Evolutionary conservation across 2,329 filamentous ascomycete species (phyloP).

Genomic region (Alternaria sp.): DNA sequence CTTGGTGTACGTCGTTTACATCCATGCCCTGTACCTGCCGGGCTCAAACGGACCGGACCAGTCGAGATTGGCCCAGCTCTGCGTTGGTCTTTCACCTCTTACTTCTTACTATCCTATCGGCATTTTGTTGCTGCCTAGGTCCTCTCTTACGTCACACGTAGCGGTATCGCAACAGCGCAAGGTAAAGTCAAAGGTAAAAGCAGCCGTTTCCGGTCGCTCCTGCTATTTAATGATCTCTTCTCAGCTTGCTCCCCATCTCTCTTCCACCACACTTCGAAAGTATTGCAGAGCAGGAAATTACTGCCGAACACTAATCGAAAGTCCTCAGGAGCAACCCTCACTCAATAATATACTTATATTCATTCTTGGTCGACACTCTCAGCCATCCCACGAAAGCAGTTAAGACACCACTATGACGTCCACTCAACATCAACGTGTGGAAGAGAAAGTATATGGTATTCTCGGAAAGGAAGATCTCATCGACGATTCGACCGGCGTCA

Average conservation of each 20-base stretch:
- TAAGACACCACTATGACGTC: too few relatives aligned
- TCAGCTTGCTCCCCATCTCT: background rate
- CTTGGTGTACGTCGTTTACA: background rate
- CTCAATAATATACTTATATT: too few relatives aligned
- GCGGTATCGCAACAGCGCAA: background rate
- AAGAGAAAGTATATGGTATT: background rate
- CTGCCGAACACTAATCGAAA: background rate
- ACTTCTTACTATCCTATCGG: background rate
- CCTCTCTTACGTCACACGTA: background rate
- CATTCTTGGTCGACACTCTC: background rate
- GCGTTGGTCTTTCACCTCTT: background rate
- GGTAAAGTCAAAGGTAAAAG: background rate
- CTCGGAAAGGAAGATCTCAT: conserved; percentile 1
- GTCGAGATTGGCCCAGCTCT: fast-evolving
- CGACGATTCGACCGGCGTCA: background rate
- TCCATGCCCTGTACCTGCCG: background rate
- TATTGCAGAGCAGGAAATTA: fast-evolving
- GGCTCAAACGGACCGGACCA: background rate
- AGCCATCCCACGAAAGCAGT: too few relatives aligned
- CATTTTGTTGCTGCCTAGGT: background rate
- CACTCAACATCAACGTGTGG: background rate
- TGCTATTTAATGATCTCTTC: background rate
- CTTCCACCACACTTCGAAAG: background rate
- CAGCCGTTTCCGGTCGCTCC: background rate
- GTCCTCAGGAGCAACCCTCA: too few relatives aligned